A percentile compares a stretch with the other conserved stretches of the same genome.
Conservation (phyloP, 116 monocot genomes). For the Cymodocea nodosa region DNA sequence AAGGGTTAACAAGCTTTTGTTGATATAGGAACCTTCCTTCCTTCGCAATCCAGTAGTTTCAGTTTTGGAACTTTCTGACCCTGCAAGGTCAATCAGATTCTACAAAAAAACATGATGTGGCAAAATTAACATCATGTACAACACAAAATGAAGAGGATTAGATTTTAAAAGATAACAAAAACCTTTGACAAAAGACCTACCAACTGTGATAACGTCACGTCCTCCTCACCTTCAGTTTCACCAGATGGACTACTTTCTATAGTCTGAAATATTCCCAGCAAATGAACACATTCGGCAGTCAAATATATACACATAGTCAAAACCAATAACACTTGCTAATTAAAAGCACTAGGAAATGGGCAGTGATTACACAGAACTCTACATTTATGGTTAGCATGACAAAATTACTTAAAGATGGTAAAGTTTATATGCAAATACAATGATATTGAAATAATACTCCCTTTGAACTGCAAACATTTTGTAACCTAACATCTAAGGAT, state of each 20-base stretch:
- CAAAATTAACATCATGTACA: background rate
- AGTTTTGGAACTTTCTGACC: slow-evolving; percentile 94
- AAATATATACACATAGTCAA: no score
- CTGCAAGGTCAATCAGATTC: slow-evolving; percentile 98
- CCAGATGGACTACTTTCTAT: slow-evolving; percentile 70
- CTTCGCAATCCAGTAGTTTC: slow-evolving; percentile 89
- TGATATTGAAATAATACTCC: no score
- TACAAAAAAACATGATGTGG: slow-evolving; percentile 19
- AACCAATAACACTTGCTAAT: no score
- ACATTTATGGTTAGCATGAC: no score
- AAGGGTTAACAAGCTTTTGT: slow-evolving; percentile 94
- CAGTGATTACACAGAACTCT: no score
- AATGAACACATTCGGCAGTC: no score
- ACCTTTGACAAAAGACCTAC: slow-evolving; percentile 25
- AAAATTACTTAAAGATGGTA: no score
- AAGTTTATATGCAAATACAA: no score
- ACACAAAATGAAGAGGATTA: background rate
- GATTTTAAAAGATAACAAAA: background rate
- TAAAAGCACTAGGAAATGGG: no score
- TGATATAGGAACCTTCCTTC: slow-evolving; percentile 97
- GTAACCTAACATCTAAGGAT: no score
- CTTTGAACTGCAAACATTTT: no score
- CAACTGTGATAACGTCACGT: slow-evolving; percentile 85
- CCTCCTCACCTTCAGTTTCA: slow-evolving; percentile 51
- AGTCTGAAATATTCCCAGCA: slow-evolving; percentile 34